These are phyloP conservation scores for Nemophila menziesii DNA, from an alignment of 257 asterid genomes.

Conservation along the genomic window DNA sequence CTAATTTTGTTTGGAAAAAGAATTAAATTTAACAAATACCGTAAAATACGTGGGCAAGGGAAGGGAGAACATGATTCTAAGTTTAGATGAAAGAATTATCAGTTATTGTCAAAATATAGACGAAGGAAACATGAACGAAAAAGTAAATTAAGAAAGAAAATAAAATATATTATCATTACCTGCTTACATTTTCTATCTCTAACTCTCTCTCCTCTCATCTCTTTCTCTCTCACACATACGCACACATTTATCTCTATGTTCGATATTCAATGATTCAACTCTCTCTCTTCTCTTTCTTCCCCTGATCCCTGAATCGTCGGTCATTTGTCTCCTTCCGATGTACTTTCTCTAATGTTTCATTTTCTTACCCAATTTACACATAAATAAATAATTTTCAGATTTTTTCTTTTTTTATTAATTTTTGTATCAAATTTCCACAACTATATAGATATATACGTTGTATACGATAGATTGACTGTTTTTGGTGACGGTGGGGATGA, in stretches of 20 bases:
- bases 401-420: neutral
- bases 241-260: neutral
- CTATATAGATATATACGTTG: too few species aligned
- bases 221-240: neutral
- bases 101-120: too few species aligned
- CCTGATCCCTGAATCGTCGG: conserved; percentile 41
- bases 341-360: conserved; percentile 11
- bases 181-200: conserved; percentile 6
- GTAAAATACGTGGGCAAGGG: too few species aligned
- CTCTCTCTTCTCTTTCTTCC: neutral
- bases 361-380: neutral
- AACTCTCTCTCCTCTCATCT: neutral
- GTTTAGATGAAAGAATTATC: too few species aligned
- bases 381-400: neutral
- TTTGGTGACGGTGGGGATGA: conserved; percentile 11
- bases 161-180: conserved; percentile 9
- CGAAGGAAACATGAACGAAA: too few species aligned
- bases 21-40: too few species aligned
- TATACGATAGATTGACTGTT: conserved; percentile 13
- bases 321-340: conserved; percentile 22
- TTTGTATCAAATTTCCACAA: neutral
- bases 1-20: too few species aligned
- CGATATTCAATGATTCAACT: too few species aligned
- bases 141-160: neutral
- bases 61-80: too few species aligned